phyloP scores from a whole-genome alignment of 768 basidiomycete genomes.

The Psilocybe cubensis region DNA sequence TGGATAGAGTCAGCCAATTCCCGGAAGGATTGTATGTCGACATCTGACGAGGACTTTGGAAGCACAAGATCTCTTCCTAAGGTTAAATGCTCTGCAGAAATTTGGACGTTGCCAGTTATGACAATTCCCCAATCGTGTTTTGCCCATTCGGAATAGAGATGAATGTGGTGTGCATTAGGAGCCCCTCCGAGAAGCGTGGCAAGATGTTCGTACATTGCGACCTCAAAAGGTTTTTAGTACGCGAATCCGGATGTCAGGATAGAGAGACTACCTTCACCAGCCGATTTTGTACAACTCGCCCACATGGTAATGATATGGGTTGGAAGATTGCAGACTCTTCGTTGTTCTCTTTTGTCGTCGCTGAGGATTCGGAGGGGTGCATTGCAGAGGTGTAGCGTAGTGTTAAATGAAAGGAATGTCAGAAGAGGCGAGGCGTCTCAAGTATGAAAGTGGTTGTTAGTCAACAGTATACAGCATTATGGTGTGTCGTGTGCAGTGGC shows the following conservation, averaged over 20 bases:
- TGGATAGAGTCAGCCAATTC: conserved; percentile 56
- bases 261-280: conserved; percentile 52
- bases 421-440: too few species aligned
- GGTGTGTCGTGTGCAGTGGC: too few species aligned
- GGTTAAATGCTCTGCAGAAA: conserved; percentile 62
- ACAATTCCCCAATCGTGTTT: conserved; percentile 85
- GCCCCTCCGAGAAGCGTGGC: conserved; percentile 65
- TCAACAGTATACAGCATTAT: too few species aligned
- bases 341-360: too few species aligned
- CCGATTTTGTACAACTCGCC: conserved; percentile 46
- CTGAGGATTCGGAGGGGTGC: too few species aligned
- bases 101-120: conserved; percentile 84
- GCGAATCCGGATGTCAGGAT: background rate
- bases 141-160: conserved; percentile 78
- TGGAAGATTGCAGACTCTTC: conserved; percentile 14
- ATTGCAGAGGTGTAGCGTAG: too few species aligned
- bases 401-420: too few species aligned
- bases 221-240: conserved; percentile 44
- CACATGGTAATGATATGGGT: conserved; percentile 39
- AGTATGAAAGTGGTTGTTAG: too few species aligned
- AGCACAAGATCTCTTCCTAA: conserved; percentile 76
- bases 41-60: conserved; percentile 37
- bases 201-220: conserved; percentile 90
- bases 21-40: conserved; percentile 52
- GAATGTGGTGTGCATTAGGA: conserved; percentile 66